Percentiles rank a stretch among this genome's conserved stretches.
phyloP scores from a whole-genome alignment of 2,329 filamentous ascomycete species.

The Fusarium nurragi region DNA sequence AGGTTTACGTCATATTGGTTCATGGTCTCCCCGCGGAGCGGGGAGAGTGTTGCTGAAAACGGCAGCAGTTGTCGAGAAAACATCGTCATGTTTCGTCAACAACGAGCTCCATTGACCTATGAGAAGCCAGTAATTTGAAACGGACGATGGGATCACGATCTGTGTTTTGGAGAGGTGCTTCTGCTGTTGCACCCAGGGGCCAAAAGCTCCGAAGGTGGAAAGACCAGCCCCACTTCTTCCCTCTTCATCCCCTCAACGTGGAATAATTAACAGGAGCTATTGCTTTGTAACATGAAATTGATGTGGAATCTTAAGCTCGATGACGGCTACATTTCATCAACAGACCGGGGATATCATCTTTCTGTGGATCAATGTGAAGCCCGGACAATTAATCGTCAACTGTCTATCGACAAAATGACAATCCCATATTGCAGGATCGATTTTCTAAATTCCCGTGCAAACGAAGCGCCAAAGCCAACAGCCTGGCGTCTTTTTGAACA shows the following conservation, averaged over 20 bases:
- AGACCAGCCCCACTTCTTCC: slow-evolving; percentile 11
- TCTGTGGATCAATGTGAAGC: slow-evolving; percentile 3
- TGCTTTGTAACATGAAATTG: slow-evolving; percentile 12
- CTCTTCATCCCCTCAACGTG: not conserved
- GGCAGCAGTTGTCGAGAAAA: not conserved
- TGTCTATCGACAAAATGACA: not conserved
- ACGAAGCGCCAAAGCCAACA: not conserved
- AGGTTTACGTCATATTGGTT: slow-evolving; percentile 38
- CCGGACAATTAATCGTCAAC: not conserved
- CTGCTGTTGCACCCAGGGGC: slow-evolving; percentile 4
- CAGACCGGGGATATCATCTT: not conserved
- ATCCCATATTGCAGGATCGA: not conserved
- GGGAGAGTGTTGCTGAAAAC: not conserved
- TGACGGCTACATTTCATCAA: slow-evolving; percentile 15
- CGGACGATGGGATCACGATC: slow-evolving; percentile 7
- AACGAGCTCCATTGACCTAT: not conserved
- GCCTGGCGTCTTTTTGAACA: not conserved
- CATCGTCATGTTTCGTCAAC: slow-evolving; percentile 26
- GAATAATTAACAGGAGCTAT: not conserved
- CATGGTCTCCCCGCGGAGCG: not conserved
- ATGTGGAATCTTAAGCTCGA: slow-evolving; percentile 24
- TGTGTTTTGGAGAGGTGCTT: not conserved
- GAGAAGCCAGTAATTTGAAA: slow-evolving; percentile 7
- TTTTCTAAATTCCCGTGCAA: slow-evolving; percentile 10
- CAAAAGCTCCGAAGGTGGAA: slow-evolving; percentile 13